Evolutionary conservation across 2,329 filamentous ascomycete genomes (phyloP).

Genomic region (Plenodomus biglobosus): DNA sequence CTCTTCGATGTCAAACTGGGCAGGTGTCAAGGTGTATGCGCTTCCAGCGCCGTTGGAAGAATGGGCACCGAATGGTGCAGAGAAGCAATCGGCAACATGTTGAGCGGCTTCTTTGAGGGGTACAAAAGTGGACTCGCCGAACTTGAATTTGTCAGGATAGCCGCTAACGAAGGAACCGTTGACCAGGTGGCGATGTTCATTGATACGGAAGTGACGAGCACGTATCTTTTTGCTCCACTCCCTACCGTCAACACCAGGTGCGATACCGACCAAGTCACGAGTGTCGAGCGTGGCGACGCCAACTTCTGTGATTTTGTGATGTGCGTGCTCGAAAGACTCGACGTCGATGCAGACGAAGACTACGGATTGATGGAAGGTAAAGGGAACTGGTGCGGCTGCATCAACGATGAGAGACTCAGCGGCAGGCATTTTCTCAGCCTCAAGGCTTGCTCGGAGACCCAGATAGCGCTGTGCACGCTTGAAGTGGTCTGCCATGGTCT

Average conservation of each 20-base stretch:
- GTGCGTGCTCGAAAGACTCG: conserved; percentile 73
- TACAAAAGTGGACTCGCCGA: conserved; percentile 65
- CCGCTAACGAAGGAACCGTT: conserved; percentile 72
- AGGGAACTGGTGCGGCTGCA: conserved; percentile 21
- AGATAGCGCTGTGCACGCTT: conserved; percentile 70
- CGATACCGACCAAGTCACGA: conserved; percentile 53
- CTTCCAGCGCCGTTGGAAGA: conserved; percentile 1
- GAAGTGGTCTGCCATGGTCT: conserved; percentile 58
- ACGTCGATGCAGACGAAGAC: conserved; percentile 80
- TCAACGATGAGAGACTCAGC: conserved; percentile 16
- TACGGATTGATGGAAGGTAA: conserved; percentile 49
- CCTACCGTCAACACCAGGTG: conserved; percentile 63
- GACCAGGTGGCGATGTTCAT: conserved; percentile 64
- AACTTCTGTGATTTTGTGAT: conserved; percentile 75
- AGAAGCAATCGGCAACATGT: conserved; percentile 58
- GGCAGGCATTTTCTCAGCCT: background rate
- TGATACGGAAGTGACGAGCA: conserved; percentile 74
- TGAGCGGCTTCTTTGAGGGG: conserved; percentile 48
- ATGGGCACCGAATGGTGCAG: conserved; percentile 54
- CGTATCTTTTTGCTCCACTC: conserved; percentile 70
- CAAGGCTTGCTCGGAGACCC: conserved; percentile 58
- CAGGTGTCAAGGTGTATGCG: conserved; percentile 1
- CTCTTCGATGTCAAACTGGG: conserved; percentile 23
- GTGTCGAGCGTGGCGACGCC: conserved; percentile 83
- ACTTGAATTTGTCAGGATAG: conserved; percentile 73